phyloP scores from a whole-genome alignment of 2,329 filamentous ascomycete species.

The Orbilia quercus region DNA sequence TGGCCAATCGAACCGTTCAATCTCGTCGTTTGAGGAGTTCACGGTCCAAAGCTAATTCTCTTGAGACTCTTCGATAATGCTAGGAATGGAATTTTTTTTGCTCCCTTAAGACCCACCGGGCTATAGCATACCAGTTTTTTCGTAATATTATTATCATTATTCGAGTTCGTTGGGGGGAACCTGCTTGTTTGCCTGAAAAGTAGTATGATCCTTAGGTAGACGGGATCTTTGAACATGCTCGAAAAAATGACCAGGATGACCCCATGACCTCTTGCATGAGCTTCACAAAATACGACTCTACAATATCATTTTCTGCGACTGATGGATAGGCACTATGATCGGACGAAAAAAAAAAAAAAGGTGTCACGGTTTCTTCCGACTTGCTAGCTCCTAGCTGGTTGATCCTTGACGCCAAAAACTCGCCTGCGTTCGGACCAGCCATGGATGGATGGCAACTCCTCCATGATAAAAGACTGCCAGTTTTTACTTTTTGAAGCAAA shows the following conservation, averaged over 20 bases:
- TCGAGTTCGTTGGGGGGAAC: slow-evolving; percentile 3
- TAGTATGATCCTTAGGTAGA: slow-evolving; percentile 35
- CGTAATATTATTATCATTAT: slow-evolving; percentile 12
- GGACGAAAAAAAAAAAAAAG: slow-evolving; percentile 51
- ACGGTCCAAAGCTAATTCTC: slow-evolving; percentile 14
- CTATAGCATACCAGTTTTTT: slow-evolving; percentile 26
- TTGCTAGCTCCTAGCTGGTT: too few relatives aligned
- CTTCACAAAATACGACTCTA: slow-evolving; percentile 48
- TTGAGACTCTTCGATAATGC: slow-evolving; percentile 2
- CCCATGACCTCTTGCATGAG: slow-evolving; percentile 56
- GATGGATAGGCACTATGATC: slow-evolving; percentile 31
- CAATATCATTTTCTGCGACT: slow-evolving; percentile 2
- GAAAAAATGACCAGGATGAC: slow-evolving; percentile 38
- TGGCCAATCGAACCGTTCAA: slow-evolving; percentile 20
- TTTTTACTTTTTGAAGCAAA: slow-evolving; percentile 46
- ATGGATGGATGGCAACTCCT: slow-evolving; percentile 11
- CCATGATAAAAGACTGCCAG: slow-evolving; percentile 15
- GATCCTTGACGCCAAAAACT: slow-evolving; percentile 19
- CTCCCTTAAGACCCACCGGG: slow-evolving; percentile 26
- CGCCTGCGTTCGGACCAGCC: slow-evolving; percentile 30
- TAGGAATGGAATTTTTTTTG: neutral
- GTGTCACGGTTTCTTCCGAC: slow-evolving; percentile 51
- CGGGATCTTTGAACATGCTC: slow-evolving; percentile 13
- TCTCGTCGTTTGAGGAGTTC: slow-evolving; percentile 7
- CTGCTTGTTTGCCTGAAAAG: slow-evolving; percentile 8